Base-by-base conservation (phyloP, 2,329 filamentous ascomycete species). In the Ascochyta fabae region DNA sequence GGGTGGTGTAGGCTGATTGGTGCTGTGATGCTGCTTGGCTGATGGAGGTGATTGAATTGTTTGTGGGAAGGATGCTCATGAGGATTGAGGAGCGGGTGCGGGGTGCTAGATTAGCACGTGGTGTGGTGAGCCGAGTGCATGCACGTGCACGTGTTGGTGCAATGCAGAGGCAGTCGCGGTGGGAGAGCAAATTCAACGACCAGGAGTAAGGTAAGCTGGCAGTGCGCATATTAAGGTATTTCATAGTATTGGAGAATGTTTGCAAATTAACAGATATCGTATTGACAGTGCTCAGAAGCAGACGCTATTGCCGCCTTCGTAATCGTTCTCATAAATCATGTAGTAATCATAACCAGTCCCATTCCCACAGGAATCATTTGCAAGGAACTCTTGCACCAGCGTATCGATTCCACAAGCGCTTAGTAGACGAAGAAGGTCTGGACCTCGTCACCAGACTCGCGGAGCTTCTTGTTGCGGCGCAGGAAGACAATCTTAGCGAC, bases 401-500 rank as follows among this genome's bases (percentile, higher is more conserved):
- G 22, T 46, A 12, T 12, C 27, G 29, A 6, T 23, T 1, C 10
- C 6, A 7, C 23, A 41, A 29, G 23, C 24, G 29, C 42, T 50
- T 64, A 74, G 60, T 73, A 73, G 43, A 72, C 71, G 45, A 67
- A 73, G 52, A 74, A 73, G 19, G 61, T 65, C 33, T 61, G 58
- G 3, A 58, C 58, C 50, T 72, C 70, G 24, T 64, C 52, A 22
- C 66, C 67, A 0, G 49, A 50, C 53, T 70, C 67, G 16, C 64
- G 56, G 6, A 74, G 59, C 63, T 61, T 59, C 70, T 67, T 74
- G 60, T 74, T 74, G 63, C 64, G 70, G 58, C 63, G 60, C 40
- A 63, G 58, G 34, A 73, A 67, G 10, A 69, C 31, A 33, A 72
- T 61, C 62, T 70, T 73, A 7, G 69, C 70, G 2, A 70, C 27